A percentile compares a stretch with the other conserved stretches of the same genome.
phyloP scores from a whole-genome alignment of 2,329 filamentous ascomycete genomes.

The Ilyonectria sp. region DNA sequence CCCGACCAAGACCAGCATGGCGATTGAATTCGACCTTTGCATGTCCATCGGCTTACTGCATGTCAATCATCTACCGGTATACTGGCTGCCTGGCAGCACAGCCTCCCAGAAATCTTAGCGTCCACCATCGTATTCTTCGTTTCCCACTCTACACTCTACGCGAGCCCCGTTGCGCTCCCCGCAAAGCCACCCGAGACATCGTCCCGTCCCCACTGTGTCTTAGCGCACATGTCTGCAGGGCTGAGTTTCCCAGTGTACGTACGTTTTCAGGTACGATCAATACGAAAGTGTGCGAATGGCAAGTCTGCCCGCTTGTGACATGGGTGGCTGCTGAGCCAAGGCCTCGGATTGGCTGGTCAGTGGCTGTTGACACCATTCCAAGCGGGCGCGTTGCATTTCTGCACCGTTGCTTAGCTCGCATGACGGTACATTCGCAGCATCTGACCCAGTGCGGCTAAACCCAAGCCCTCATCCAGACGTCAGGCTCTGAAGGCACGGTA shows the following conservation, averaged over 20 bases:
- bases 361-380: background rate
- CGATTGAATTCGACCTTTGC: background rate
- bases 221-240: background rate
- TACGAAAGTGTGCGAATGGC: constrained; percentile 18
- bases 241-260: background rate
- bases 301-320: background rate
- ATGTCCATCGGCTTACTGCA: background rate
- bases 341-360: background rate
- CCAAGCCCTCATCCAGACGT: background rate
- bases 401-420: background rate
- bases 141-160: background rate
- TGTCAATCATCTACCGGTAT: background rate
- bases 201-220: background rate
- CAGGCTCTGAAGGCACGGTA: background rate
- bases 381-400: background rate
- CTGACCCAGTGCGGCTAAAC: constrained; percentile 10
- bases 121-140: constrained; percentile 18
- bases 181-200: constrained; percentile 1
- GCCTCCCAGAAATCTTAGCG: background rate
- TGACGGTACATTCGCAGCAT: constrained; percentile 16
- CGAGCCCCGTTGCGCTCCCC: background rate
- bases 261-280: constrained; percentile 15
- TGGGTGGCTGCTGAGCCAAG: background rate
- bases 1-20: too few relatives aligned
- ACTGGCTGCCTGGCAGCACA: background rate